Conservation (phyloP, 1,139 yeast genomes). For the Pichia sp. region DNA sequence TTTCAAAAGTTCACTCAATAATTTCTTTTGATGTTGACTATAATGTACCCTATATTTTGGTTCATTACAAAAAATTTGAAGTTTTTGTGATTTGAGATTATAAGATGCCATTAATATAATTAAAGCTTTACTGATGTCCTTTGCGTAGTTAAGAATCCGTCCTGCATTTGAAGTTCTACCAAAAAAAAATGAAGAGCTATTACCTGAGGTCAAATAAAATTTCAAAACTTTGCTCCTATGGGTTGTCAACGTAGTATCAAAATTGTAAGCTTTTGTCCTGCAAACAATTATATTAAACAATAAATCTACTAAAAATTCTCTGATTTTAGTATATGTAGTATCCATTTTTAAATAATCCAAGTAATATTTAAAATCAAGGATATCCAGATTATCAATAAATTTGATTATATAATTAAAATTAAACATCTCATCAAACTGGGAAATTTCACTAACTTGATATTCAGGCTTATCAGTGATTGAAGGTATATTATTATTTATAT, state of each 20-base stretch:
- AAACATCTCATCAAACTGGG: constrained; percentile 12
- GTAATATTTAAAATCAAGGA: constrained; percentile 4
- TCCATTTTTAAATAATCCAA: constrained; percentile 6
- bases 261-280: constrained; percentile 1
- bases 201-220: constrained; percentile 5
- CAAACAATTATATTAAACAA: constrained; percentile 1
- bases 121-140: constrained; percentile 1
- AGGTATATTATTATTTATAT: neutral
- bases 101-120: constrained; percentile 3
- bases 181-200: constrained; percentile 3
- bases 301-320: neutral
- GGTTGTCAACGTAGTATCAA: neutral
- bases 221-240: constrained; percentile 5
- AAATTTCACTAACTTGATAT: constrained; percentile 1
- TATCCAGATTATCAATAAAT: constrained; percentile 1
- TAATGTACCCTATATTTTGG: constrained; percentile 5
- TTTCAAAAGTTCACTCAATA: neutral
- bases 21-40: constrained; percentile 1
- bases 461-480: neutral
- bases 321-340: neutral
- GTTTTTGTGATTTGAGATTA: constrained; percentile 1
- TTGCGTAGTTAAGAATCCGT: constrained; percentile 1
- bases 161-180: neutral
- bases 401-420: constrained; percentile 4
- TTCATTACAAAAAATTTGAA: neutral